Base-by-base conservation (phyloP, 306 rosid species). In the Quillaja saponaria region DNA sequence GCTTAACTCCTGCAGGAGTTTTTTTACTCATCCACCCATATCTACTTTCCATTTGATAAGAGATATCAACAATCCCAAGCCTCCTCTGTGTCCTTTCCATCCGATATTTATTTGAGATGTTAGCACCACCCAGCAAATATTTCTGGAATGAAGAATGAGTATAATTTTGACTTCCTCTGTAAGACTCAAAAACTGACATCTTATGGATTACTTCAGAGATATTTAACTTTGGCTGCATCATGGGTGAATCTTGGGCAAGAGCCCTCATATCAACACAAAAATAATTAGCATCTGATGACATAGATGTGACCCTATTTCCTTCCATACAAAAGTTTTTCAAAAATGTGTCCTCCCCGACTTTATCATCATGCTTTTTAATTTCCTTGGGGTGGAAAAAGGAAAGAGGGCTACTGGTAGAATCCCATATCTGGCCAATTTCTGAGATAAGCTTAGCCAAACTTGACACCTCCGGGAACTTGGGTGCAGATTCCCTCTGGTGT, bases 341-440 rank as follows among this genome's bases (percentile, higher is more conserved):
- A 69, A 68, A 21, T 45, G 71, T 77, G 47, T 76, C 79, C 34
- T 61, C 64, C n/a, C n/a, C 49, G 49, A 39, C 76, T 44, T 59
- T 54, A 45, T 53, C 76, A 58, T 74, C 80, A 63, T 28, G 72
- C 44, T 72, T 66, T 34, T 59, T 67, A 57, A 49, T 41, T 56
- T 40, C 75, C 75, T 80, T 76, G 0, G 66, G 53, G 58, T 62
- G 84, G 63, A 77, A 67, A 40, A 72, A 55, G 9, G 65, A 71
- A 71, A 88, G 75, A 0, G 97, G 87, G 20, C 76, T 73, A 79
- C 82, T 79, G 16, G 92, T 95, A 61, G 75, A 78, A 84, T 79
- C 78, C 85, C 90, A 86, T 76, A 86, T 57, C 66, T 76, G 90
- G 48, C 95, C 85, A 28, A 84, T 66, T 10, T 84, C 78, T 28